Percentiles rank a stretch among this genome's conserved stretches.
Conservation (phyloP, 2,329 filamentous ascomycete species). For the Trichoderma oligosporum region DNA sequence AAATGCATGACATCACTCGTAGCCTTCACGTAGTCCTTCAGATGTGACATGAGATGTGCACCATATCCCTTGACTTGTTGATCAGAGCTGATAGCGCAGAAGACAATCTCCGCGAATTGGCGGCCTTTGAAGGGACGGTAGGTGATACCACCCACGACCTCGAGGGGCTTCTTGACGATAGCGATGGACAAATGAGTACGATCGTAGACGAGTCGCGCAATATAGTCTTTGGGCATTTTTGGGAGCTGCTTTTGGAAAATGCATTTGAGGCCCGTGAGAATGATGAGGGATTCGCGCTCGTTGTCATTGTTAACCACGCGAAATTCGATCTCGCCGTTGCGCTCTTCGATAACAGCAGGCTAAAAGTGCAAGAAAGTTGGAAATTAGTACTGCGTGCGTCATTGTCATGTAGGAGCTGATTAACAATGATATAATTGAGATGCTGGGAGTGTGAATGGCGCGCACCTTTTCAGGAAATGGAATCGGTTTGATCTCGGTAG, state of each 20-base stretch:
- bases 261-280: conserved; percentile 91
- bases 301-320: conserved; percentile 97
- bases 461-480: conserved; percentile 84
- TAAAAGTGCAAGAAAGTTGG: conserved; percentile 31
- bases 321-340: conserved; percentile 92
- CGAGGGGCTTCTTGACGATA: conserved; percentile 92
- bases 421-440: background rate
- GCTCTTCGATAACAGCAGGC: conserved; percentile 90
- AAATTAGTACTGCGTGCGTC: background rate
- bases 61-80: conserved; percentile 99
- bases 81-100: conserved; percentile 94
- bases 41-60: conserved; percentile 93
- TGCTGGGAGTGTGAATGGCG: background rate
- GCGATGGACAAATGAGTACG: conserved; percentile 93
- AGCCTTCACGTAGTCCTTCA: conserved; percentile 97
- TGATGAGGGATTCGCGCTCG: conserved; percentile 81
- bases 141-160: conserved; percentile 95
- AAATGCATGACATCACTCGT: conserved; percentile 98
- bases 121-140: conserved; percentile 91
- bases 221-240: conserved; percentile 99
- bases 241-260: conserved; percentile 98
- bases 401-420: background rate
- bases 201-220: conserved; percentile 94
- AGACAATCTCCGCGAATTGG: conserved; percentile 96
- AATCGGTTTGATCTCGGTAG: conserved; percentile 58